Evolutionary conservation across 345 rosid species (phyloP).

Genomic region (Bruguiera parviflora): DNA sequence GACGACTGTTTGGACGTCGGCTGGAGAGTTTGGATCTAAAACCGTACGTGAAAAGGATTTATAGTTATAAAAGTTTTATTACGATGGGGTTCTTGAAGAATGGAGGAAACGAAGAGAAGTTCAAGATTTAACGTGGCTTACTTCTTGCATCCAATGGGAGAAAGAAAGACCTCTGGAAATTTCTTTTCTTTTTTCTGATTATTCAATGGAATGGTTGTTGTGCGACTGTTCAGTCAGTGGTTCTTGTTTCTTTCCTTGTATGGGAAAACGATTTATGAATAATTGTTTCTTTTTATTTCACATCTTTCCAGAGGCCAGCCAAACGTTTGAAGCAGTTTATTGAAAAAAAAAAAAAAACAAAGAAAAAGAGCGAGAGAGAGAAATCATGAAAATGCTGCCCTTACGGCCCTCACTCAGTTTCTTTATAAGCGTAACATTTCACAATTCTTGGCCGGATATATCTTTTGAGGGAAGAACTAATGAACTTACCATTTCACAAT

Average conservation of each 20-base stretch:
- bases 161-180: no score
- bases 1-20: no score
- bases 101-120: no score
- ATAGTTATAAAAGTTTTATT: no score
- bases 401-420: not conserved
- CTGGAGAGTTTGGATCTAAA: no score
- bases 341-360: not conserved
- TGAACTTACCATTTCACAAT: constrained; percentile 24
- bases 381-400: not conserved
- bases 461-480: not conserved
- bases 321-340: constrained; percentile 41
- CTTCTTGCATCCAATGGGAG: no score
- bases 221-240: not conserved
- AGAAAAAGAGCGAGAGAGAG: no score
- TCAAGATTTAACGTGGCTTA: no score
- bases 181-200: no score
- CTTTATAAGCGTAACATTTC: not conserved
- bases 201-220: no score
- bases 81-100: no score
- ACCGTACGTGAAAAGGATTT: no score
- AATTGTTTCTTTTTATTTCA: not conserved
- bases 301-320: constrained; percentile 52
- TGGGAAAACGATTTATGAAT: not conserved
- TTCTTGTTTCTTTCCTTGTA: not conserved
- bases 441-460: not conserved